Evolutionary conservation across 2,329 filamentous ascomycete genomes (phyloP).

Genomic region (Penicillium sp.): DNA sequence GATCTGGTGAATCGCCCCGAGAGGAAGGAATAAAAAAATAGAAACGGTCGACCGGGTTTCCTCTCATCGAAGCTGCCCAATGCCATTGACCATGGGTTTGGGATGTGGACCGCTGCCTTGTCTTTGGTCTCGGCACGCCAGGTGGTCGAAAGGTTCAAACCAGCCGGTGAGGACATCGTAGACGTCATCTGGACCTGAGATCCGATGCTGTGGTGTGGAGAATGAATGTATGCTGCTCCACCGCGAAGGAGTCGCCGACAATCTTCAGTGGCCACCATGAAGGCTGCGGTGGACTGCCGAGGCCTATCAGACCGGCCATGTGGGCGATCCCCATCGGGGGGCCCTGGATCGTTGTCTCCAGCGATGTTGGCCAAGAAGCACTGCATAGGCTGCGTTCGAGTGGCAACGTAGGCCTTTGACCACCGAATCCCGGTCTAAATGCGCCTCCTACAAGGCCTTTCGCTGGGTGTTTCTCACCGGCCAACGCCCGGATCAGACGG

Average conservation of each 20-base stretch:
- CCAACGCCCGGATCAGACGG: conserved; percentile 9
- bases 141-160: conserved; percentile 12
- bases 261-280: conserved; percentile 10
- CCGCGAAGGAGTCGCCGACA: conserved; percentile 2
- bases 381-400: background rate
- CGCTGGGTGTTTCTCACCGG: background rate
- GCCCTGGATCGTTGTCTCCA: background rate
- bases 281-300: conserved; percentile 4
- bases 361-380: background rate
- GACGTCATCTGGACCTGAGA: conserved; percentile 22
- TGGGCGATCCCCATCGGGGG: background rate
- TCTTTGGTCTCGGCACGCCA: conserved; percentile 11
- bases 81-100: conserved; percentile 10
- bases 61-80: conserved; percentile 2
- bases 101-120: conserved; percentile 9
- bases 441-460: background rate
- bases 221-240: conserved; percentile 13
- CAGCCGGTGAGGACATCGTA: conserved; percentile 17
- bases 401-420: background rate
- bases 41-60: conserved; percentile 5
- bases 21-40: conserved; percentile 4
- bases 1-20: conserved; percentile 16
- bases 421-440: background rate
- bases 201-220: conserved; percentile 14
- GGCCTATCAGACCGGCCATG: conserved; percentile 9